Base-by-base conservation (phyloP, 2,329 filamentous ascomycete genomes). In the Metarhizium rileyi region DNA sequence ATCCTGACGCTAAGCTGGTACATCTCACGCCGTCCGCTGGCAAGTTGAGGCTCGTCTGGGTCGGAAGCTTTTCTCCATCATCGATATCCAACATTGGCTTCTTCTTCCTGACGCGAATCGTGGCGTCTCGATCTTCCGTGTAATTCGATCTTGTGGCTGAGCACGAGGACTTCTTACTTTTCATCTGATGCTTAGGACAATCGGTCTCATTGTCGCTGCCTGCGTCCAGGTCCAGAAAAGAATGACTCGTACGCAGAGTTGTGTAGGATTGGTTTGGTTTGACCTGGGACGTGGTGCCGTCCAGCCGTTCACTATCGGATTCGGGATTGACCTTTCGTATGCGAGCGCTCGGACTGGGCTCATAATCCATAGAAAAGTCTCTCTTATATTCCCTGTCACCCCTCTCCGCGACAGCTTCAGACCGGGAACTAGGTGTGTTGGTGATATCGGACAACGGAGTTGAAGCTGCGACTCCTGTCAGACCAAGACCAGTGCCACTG, bases 331-430 rank as follows among this genome's bases (percentile, higher is more conserved):
- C 79, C n/a, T 76, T 69, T 48, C 83, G 78, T 38, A 89, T 86
- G n/a, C 80, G 81, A 26, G 86, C 83, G 62, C 80, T 84, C 36
- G 81, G 79, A 53, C 83, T 81, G 12, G 84, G 84, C 43, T 84
- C 83, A 63, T 90, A 90, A 48, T 85, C 83, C 12, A 84, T 83
- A 18, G 86, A 89, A 61, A 90, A 89, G 2, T 83, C 81, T 54
- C 80, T 73, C 35, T 73, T 66, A 47, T 67, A 71, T 20, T 67
- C 56, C 56, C 64, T 50, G 18, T n/a, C n/a, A 22, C 46, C 36
- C 45, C 58, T 57, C 12, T 63, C 63, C 5, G 60, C 59, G 22
- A 66, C 62, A 16, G 60, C 56, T 20, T 48, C 49, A 10, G 50
- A 51, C 36, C 50, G 51, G 22, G 54, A 45, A 5, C 47, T 48